Base-by-base conservation (phyloP, 495 filamentous ascomycete species). In the Lasiosphaeris hirsuta region DNA sequence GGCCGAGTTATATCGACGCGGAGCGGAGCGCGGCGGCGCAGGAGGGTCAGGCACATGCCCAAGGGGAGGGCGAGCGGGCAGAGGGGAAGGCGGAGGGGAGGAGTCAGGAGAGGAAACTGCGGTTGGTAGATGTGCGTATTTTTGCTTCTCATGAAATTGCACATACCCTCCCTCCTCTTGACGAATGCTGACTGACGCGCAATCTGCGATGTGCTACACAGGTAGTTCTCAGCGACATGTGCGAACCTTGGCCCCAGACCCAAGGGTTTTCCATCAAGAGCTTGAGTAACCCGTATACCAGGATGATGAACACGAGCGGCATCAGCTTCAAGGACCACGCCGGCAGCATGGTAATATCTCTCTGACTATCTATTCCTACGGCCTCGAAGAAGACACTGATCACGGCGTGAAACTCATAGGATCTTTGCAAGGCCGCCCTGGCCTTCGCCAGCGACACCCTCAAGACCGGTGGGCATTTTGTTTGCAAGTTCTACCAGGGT, bases 261-360 rank as follows among this genome's bases (percentile, higher is more conserved):
- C 81, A 81, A 65, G 87, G 87, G 40, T 90, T 86, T 75, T 86
- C 84, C 78, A 86, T 87, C 75, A 89, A 81, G 74, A 94, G 85
- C 76, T 80, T 97, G 79, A 94, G 85, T 92, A 81, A 91, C 80
- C 90, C 92, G 49, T 92, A 92, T 83, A 69, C 69, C 77, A 98
- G 94, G 94, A 88, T 98, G 90, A 96, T 96, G 91, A 97, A 97
- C 74, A 96, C 92, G 48, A 96, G 89, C 72, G 94, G 94, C 39
- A 86, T 90, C 58, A 69, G 66, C 14, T 90, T 95, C 70, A 83
- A 82, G 70, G 94, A 98, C 74, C 95, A 98, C 74, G 87, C 84
- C 30, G 90, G 90, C 36, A 96, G 91, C 73, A 98, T 98, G 90
- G 94, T 97, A 76, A 64, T 75, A 33, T 14, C 44, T 37, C 17